Evolutionary conservation across 192 early-diverging fungal species (phyloP).

Genomic region (Paraglomus occultum): DNA sequence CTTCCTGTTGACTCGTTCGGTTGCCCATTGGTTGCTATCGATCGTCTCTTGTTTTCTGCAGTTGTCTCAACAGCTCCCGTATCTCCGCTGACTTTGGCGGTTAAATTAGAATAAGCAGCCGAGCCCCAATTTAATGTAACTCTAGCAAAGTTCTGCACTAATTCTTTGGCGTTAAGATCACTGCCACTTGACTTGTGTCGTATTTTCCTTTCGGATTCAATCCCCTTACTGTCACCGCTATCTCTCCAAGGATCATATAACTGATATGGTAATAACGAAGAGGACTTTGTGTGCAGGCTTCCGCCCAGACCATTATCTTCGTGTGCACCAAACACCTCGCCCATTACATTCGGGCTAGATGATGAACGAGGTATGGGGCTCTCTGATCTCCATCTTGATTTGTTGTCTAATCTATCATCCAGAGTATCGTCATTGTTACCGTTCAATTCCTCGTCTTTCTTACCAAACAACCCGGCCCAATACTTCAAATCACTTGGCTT

Average conservation of each 20-base stretch:
- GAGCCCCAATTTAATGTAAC: constrained; percentile 16
- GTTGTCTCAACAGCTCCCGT: background rate
- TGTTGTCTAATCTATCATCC: background rate
- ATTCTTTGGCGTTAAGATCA: background rate
- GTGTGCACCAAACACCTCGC: too few species aligned
- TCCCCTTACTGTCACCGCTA: background rate
- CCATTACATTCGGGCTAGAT: background rate
- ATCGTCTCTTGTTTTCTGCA: background rate
- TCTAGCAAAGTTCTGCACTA: constrained; percentile 8
- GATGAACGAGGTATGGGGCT: background rate
- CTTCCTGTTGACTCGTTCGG: background rate
- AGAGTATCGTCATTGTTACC: constrained; percentile 22
- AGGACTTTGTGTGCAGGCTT: too few species aligned
- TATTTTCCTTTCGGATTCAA: background rate
- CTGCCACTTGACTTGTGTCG: background rate
- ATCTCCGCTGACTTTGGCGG: background rate
- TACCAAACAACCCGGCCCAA: constrained; percentile 69
- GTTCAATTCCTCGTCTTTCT: constrained; percentile 56
- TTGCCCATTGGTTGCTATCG: background rate
- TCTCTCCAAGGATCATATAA: constrained; percentile 27
- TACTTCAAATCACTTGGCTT: constrained; percentile 63
- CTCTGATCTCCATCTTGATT: background rate
- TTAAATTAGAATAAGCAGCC: constrained; percentile 20
- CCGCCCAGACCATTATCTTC: too few species aligned
- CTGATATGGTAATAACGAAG: background rate